Percentiles rank a stretch among this genome's conserved stretches.
These are phyloP conservation scores for Penicillium sp. DNA, from an alignment of 2,329 filamentous ascomycete species.

Conservation along the genomic window DNA sequence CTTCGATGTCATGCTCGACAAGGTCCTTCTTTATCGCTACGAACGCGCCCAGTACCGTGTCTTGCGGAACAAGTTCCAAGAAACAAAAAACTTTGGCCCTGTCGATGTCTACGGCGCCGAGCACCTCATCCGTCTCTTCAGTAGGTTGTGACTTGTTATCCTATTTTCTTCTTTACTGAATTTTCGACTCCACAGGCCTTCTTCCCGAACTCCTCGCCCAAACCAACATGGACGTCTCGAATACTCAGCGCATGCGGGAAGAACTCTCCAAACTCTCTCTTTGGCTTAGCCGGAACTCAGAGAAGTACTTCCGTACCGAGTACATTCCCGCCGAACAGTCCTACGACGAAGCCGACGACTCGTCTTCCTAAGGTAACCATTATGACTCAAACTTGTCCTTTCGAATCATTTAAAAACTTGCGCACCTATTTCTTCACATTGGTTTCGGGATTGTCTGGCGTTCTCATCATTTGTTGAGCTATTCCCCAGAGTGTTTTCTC, in stretches of 20 bases:
- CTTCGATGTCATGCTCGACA: constrained; percentile 85
- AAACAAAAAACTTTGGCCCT: constrained; percentile 46
- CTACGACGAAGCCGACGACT: constrained; percentile 27
- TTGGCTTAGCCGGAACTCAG: constrained; percentile 77
- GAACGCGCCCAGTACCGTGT: constrained; percentile 86
- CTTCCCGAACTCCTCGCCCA: constrained; percentile 93
- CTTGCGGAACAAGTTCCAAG: constrained; percentile 68
- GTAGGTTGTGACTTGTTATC: constrained; percentile 53
- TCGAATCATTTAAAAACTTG: background rate
- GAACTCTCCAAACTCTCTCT: constrained; percentile 82
- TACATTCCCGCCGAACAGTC: constrained; percentile 44
- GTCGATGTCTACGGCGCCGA: constrained; percentile 89
- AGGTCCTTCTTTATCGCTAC: constrained; percentile 89
- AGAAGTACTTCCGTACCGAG: constrained; percentile 65
- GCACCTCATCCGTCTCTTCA: constrained; percentile 83
- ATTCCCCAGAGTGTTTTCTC: background rate
- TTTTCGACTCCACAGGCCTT: constrained; percentile 59
- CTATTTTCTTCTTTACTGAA: constrained; percentile 2
- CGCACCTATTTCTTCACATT: background rate
- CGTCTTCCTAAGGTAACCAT: background rate
- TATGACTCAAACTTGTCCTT: no score
- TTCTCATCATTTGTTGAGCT: background rate
- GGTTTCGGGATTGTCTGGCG: background rate
- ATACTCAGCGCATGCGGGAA: constrained; percentile 81
- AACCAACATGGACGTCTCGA: constrained; percentile 95